Evolutionary conservation across 495 filamentous ascomycete species (phyloP), one percentile per base, ranked within the genome.

Genomic region (Aspergillus avenaceus): DNA sequence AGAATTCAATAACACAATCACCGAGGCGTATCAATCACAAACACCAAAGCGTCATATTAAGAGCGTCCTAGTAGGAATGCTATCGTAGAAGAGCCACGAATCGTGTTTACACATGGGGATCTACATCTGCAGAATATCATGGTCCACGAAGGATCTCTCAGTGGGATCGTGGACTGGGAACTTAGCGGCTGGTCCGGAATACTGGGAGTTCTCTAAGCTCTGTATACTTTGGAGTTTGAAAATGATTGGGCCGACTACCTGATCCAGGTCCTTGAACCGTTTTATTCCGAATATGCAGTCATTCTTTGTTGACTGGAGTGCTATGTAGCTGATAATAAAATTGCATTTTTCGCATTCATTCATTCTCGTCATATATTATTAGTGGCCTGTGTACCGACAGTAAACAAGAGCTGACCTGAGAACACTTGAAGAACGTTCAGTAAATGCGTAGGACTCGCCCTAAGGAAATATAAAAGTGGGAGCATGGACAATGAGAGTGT

Each of bases 151-250:
- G 67, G 59, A 32, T 53, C 66, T 23, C 61, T 77, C 18, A 64
- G 60, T 37, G 74, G 62, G 23, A 66, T 79, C 55, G 42, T 79
- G 16, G 77, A 78, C 53, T 79, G 74, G 75, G 72, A 74, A 53
- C 55, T 65, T 24, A 61, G 72, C 31, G 71, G 74, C n/a, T 77
- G 66, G 65, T 59, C 72, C 74, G 18, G 50, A 59, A 32, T 75
- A 77, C 58, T 79, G 73, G 74, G 73, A 75, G 52, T 75, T 56
- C 18, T 31, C 53, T 56, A 58, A 31, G 53, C 57, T 21, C 45
- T 56, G 8, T 23, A 44, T 60, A 22, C 49, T 26, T 56, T 42
- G 49, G 11, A 50, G 1, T 57, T 50, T 56, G 56, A 60, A 24
- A 56, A 52, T 54, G 53, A 56, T 46, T 63, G 56, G 56, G 40